phyloP scores from a whole-genome alignment of 2,329 filamentous ascomycete species.

The Alternaria consortialis region DNA sequence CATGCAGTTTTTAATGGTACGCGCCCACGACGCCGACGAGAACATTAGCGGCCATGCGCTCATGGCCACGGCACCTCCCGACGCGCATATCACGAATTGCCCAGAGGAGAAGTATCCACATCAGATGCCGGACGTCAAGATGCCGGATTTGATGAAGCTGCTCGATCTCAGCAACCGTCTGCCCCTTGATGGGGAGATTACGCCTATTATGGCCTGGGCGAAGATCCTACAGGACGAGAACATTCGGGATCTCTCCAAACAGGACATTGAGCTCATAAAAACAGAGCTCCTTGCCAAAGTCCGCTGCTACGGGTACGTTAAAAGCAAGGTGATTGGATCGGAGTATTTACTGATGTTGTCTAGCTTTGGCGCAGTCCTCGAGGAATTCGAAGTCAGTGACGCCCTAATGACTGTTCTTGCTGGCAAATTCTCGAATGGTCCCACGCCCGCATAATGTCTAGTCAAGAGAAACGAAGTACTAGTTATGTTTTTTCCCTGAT shows the following conservation, averaged over 20 bases:
- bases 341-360: slow-evolving; percentile 15
- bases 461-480: slow-evolving; percentile 13
- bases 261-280: slow-evolving; percentile 76
- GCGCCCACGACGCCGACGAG: slow-evolving; percentile 63
- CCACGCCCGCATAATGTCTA: slow-evolving; percentile 23
- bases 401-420: slow-evolving; percentile 76
- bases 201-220: slow-evolving; percentile 94
- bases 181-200: slow-evolving; percentile 88
- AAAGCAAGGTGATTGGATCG: neutral
- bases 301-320: slow-evolving; percentile 86
- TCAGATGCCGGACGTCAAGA: slow-evolving; percentile 78
- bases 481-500: slow-evolving; percentile 6
- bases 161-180: slow-evolving; percentile 84
- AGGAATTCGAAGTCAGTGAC: slow-evolving; percentile 79
- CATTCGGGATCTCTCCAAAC: slow-evolving; percentile 69
- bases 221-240: slow-evolving; percentile 71
- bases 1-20: slow-evolving; percentile 77
- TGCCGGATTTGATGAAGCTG: slow-evolving; percentile 79
- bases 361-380: slow-evolving; percentile 73
- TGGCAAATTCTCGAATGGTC: slow-evolving; percentile 56
- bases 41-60: slow-evolving; percentile 82
- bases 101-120: slow-evolving; percentile 68
- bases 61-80: slow-evolving; percentile 90
- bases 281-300: slow-evolving; percentile 81
- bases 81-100: slow-evolving; percentile 65